Base-by-base conservation (phyloP, 1,139 yeast species). In the Groenewaldozyma sp. region DNA sequence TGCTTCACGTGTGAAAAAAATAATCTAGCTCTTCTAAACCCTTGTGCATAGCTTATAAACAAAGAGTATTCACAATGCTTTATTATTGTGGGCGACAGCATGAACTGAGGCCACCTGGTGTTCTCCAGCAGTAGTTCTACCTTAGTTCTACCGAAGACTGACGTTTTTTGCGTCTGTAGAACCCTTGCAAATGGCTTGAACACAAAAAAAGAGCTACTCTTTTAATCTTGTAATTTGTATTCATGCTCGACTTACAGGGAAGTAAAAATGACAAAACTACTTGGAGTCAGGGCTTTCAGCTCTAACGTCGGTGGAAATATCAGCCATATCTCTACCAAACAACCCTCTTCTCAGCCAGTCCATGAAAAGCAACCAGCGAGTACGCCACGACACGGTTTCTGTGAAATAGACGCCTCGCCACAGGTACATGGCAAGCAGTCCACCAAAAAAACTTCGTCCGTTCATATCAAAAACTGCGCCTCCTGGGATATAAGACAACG, bases 361-460 rank as follows among this genome's bases (percentile, higher is more conserved):
- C 65, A 74, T 68, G 55, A 72, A 71, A 55, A 76, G 57, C 47
- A 74, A 61, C 2, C 73, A 74, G 50, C 82, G 66, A 2, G 77
- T 73, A 53, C 82, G 67, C 46, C 73, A 53, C 39, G 79, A 71
- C 31, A 76, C 81, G 33, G 77, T 70, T 55, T 76, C 78, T 22
- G 80, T 72, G 59, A 76, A 76, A 58, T 76, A 76, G 22, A 74
- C 77, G 32, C 78, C 70, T 59, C 82, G 70, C 82, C 82, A 76
- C 40, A 76, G 56, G 54, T 76, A 76, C 77, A 76, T 73, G 28
- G 82, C 82, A 31, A 75, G 58, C 34, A 76, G 55, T 2, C 82
- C 82, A 43, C 82, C 80, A 44, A 74, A 65, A 24, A 73, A 66
- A 46, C 71, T 66, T 29, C 63, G 64, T n/a, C 78, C 77, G 34